Conservation (phyloP, 257 asterid species). For the Solanum paucissectum region DNA sequence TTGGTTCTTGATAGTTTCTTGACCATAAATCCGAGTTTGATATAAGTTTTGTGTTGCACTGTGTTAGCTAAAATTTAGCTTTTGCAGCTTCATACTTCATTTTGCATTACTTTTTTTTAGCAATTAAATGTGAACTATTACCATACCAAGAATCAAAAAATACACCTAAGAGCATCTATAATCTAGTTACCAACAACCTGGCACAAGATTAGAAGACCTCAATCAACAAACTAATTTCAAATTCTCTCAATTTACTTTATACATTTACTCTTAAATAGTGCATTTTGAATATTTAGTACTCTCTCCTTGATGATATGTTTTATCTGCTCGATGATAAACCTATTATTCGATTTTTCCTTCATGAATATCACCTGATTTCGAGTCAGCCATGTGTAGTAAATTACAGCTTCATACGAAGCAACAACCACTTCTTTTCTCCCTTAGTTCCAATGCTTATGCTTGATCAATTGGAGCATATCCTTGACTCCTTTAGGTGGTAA, state of each 20-base stretch:
- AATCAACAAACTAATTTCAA: not conserved
- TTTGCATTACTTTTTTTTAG: too few species aligned
- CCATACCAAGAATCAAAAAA: not conserved
- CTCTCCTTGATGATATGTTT: not conserved
- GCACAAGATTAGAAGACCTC: not conserved
- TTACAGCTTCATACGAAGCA: not conserved
- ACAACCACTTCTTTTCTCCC: accelerated
- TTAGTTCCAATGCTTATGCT: not conserved
- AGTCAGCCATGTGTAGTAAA: not conserved
- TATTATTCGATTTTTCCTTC: not conserved
- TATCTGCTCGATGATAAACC: too few species aligned
- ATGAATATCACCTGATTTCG: too few species aligned
- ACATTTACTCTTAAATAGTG: not conserved
- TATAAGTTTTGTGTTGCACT: too few species aligned
- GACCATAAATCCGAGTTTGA: too few species aligned
- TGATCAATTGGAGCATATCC: not conserved
- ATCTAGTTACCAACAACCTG: not conserved
- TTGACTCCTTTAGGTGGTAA: too few species aligned
- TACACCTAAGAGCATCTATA: not conserved
- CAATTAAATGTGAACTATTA: not conserved
- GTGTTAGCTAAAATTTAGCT: too few species aligned
- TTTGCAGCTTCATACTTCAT: too few species aligned
- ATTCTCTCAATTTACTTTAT: not conserved
- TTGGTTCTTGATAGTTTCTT: too few species aligned
- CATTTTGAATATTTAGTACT: not conserved